A percentile compares a stretch with the other conserved stretches of the same genome.
Evolutionary conservation across 768 basidiomycete species (phyloP).

Genomic region (Tricholoma hemisulphureum): DNA sequence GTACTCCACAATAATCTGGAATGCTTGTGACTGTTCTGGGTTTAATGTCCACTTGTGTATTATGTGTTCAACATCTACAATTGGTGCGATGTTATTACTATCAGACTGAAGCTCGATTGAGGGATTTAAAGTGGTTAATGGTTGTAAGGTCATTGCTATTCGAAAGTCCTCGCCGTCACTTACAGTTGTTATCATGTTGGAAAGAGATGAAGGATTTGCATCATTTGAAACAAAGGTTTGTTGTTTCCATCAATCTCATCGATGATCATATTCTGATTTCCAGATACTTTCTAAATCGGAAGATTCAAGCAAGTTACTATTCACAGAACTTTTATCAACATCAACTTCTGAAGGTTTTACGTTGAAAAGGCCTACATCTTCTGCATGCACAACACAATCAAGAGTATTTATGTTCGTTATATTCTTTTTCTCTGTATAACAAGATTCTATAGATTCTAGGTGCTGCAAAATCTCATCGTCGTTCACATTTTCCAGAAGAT

Average conservation of each 20-base stretch:
- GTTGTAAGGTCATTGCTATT: background rate
- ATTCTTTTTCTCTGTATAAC: background rate
- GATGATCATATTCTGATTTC: background rate
- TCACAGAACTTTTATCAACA: background rate
- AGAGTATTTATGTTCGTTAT: background rate
- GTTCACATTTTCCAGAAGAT: background rate
- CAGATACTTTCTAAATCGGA: background rate
- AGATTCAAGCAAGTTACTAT: background rate
- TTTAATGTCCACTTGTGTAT: slow-evolving; percentile 31
- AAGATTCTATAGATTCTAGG: background rate
- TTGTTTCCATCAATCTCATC: background rate
- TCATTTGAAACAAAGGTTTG: background rate
- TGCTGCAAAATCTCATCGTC: background rate
- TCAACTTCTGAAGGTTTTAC: background rate
- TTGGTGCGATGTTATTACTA: too few species aligned
- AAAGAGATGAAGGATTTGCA: background rate
- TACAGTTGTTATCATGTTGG: background rate
- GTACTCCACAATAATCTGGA: slow-evolving; percentile 31
- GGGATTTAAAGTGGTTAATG: background rate
- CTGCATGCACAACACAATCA: background rate
- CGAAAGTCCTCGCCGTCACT: background rate
- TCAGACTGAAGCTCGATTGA: background rate
- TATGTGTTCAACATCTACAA: slow-evolving; percentile 13
- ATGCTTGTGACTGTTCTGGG: slow-evolving; percentile 32
- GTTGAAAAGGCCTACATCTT: background rate